These are phyloP conservation scores for Castanea sativa DNA, from an alignment of 306 rosid species.

Conservation along the genomic window DNA sequence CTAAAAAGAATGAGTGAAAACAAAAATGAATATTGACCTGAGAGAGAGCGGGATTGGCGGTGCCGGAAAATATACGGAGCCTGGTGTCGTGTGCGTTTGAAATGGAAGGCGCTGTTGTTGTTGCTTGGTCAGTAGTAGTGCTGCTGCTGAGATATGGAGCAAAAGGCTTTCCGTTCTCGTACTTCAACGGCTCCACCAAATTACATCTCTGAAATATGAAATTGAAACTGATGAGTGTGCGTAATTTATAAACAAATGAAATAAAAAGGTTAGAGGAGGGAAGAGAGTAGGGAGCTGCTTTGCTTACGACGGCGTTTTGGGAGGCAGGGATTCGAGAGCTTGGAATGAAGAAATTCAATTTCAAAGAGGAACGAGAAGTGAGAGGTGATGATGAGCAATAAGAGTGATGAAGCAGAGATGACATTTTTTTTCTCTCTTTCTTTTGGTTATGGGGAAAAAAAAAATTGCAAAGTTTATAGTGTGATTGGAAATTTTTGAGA, in stretches of 20 bases:
- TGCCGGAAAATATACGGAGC: slow-evolving; percentile 80
- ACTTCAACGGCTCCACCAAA: slow-evolving; percentile 43
- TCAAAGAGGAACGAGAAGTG: background rate
- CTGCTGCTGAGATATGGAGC: slow-evolving; percentile 11
- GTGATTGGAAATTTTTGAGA: no score
- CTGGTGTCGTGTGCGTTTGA: slow-evolving; percentile 48
- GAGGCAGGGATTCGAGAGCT: slow-evolving; percentile 7
- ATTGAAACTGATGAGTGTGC: no score
- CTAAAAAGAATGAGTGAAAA: no score
- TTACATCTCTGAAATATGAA: slow-evolving; percentile 40
- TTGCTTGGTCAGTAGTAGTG: background rate
- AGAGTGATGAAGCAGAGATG: slow-evolving; percentile 25
- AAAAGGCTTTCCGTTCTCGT: slow-evolving; percentile 56
- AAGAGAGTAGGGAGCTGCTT: no score
- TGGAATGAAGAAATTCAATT: background rate
- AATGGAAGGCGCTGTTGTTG: slow-evolving; percentile 10
- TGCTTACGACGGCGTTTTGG: slow-evolving; percentile 34
- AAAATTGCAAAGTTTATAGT: background rate
- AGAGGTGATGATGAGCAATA: slow-evolving; percentile 11
- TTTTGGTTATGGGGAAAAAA: background rate
- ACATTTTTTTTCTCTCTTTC: slow-evolving; percentile 9
- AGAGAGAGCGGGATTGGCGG: slow-evolving; percentile 77
- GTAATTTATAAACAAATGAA: background rate
- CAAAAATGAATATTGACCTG: slow-evolving; percentile 29
- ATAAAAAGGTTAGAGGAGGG: background rate